A percentile compares a stretch with the other conserved stretches of the same genome.
Conservation (phyloP, 495 filamentous ascomycete genomes). For the Aspergillus sparsus region DNA sequence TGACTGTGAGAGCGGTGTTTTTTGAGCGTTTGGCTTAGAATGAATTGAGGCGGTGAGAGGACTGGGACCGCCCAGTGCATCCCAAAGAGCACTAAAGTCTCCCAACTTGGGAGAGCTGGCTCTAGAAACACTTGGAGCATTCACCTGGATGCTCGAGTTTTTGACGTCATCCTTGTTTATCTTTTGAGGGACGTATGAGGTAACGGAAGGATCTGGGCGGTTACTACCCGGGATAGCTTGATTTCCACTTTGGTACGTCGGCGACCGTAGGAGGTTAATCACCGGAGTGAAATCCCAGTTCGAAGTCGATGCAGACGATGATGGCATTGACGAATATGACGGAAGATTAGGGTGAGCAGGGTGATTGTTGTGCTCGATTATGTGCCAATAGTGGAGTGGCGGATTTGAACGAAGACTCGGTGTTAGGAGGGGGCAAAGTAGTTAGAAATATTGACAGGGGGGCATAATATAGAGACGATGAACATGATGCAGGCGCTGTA, state of each 20-base stretch:
- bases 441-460: neutral
- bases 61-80: constrained; percentile 27
- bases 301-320: constrained; percentile 30
- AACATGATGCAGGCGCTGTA: neutral
- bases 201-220: constrained; percentile 11
- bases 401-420: too few species aligned
- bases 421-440: neutral
- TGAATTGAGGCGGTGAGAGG: constrained; percentile 5
- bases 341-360: neutral
- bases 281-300: constrained; percentile 53
- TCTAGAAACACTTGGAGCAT: constrained; percentile 1
- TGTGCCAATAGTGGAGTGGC: too few species aligned
- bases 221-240: constrained; percentile 16
- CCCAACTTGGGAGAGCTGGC: constrained; percentile 31
- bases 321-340: constrained; percentile 26
- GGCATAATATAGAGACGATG: neutral
- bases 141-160: neutral
- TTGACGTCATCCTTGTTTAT: constrained; percentile 15
- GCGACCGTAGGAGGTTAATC: constrained; percentile 49
- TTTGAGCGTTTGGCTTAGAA: neutral
- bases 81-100: constrained; percentile 45
- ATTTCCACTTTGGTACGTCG: constrained; percentile 29
- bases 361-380: neutral
- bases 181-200: constrained; percentile 9
- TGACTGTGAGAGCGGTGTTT: neutral